Conservation (phyloP, 305 asterid genomes). For the Fraxinus sp. region DNA sequence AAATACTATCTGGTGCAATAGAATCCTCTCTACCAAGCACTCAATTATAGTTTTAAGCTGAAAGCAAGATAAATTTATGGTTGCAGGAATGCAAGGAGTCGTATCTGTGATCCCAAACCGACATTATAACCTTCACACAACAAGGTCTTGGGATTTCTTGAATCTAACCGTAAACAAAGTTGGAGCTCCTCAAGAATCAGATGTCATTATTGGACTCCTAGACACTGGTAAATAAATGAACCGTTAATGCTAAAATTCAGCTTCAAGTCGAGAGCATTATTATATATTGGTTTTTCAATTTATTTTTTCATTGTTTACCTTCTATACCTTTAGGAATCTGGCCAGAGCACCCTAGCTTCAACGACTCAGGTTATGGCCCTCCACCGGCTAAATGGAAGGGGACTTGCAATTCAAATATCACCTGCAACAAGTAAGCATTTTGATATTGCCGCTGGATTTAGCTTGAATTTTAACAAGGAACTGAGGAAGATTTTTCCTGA, state of each 20-base stretch:
- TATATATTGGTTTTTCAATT: not conserved
- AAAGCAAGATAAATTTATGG: not conserved
- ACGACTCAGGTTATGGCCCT: constrained; percentile 28
- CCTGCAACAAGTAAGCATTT: constrained; percentile 37
- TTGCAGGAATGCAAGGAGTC: constrained; percentile 59
- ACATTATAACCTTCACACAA: constrained; percentile 41
- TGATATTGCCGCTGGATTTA: not conserved
- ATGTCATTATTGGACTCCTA: constrained; percentile 47
- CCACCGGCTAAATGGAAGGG: constrained; percentile 46
- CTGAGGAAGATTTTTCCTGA: not conserved
- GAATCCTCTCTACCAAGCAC: not conserved
- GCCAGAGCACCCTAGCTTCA: constrained; percentile 49
- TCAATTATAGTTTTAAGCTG: not conserved
- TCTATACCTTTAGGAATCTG: constrained; percentile 29
- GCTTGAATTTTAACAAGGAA: not conserved
- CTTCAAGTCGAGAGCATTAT: not conserved
- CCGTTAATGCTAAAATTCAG: not conserved
- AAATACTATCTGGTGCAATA: not conserved
- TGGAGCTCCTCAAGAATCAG: constrained; percentile 40
- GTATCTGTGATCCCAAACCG: constrained; percentile 49
- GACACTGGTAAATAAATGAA: constrained; percentile 35
- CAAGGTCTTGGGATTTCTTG: constrained; percentile 65
- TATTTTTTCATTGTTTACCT: not conserved
- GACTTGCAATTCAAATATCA: constrained; percentile 32
- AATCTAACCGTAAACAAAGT: constrained; percentile 30